Conservation (phyloP, 2,329 filamentous ascomycete genomes). For the Decorospora gaudefroyi region DNA sequence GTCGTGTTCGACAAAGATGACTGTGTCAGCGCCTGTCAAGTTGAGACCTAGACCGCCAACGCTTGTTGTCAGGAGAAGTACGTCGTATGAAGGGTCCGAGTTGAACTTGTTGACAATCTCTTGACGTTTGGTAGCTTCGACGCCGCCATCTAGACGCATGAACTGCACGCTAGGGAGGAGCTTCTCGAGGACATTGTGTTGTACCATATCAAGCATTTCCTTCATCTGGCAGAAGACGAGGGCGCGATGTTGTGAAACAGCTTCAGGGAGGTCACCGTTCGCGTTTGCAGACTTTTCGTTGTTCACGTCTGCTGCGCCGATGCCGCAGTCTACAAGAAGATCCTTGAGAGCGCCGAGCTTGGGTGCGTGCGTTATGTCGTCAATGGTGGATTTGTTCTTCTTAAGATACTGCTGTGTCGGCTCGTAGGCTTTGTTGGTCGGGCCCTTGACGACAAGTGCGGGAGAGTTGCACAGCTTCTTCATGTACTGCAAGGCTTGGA, state of each 20-base stretch:
- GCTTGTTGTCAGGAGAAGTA: conserved; percentile 88
- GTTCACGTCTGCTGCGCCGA: conserved; percentile 64
- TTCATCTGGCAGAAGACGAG: conserved; percentile 99
- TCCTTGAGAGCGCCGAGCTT: conserved; percentile 91
- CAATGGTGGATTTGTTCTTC: conserved; percentile 77
- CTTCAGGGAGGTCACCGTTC: conserved; percentile 66
- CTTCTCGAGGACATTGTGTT: conserved; percentile 86
- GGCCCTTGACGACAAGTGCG: conserved; percentile 86
- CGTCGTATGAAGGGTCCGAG: conserved; percentile 94
- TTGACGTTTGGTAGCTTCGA: conserved; percentile 91
- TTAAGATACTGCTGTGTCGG: conserved; percentile 80
- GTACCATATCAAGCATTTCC: conserved; percentile 99
- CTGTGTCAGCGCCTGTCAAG: conserved; percentile 93
- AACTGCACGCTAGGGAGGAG: conserved; percentile 92
- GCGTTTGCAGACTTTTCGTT: conserved; percentile 52
- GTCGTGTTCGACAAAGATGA: conserved; percentile 99
- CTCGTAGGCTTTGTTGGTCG: conserved; percentile 86
- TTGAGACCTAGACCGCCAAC: conserved; percentile 95
- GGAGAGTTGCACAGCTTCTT: conserved; percentile 98
- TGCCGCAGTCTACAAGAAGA: conserved; percentile 96
- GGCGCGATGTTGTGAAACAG: conserved; percentile 93
- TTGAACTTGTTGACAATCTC: conserved; percentile 99
- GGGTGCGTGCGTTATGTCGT: conserved; percentile 85
- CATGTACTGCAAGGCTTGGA: conserved; percentile 99
- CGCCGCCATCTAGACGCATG: conserved; percentile 88